Conservation (phyloP, 1,284 basidiomycete species). For the Cutaneotrichosporon daszewskae region DNA sequence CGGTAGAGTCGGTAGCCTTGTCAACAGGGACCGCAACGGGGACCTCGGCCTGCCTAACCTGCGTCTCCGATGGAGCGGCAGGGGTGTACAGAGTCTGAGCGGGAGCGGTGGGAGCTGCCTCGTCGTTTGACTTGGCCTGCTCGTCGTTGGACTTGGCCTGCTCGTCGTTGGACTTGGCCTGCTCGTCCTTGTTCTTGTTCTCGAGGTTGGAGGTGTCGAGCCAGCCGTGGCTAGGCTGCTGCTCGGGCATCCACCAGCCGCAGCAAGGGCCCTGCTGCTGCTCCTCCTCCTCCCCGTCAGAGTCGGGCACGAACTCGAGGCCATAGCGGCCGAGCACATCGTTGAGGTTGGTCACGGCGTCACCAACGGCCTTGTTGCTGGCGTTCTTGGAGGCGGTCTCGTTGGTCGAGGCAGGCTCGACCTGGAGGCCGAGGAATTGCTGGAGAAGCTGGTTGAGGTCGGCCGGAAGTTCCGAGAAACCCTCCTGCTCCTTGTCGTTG, state of each 20-base stretch:
- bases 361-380: constrained; percentile 13
- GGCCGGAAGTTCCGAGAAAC: constrained; percentile 19
- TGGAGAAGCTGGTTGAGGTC: constrained; percentile 40
- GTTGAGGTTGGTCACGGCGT: constrained; percentile 33
- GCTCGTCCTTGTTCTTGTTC: background rate
- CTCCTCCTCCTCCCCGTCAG: constrained; percentile 12
- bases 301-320: constrained; percentile 37
- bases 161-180: background rate
- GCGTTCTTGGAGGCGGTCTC: background rate
- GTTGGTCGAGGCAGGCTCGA: constrained; percentile 20
- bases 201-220: too few relatives aligned
- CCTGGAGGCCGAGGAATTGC: constrained; percentile 36
- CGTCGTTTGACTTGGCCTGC: background rate
- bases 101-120: too few relatives aligned
- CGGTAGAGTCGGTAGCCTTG: background rate
- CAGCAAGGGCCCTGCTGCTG: background rate
- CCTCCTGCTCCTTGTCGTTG: constrained; percentile 2
- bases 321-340: constrained; percentile 38
- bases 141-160: background rate
- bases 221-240: background rate
- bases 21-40: too few relatives aligned
- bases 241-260: background rate
- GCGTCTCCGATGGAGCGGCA: too few relatives aligned
- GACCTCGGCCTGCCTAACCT: too few relatives aligned
- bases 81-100: too few relatives aligned